Evolutionary conservation across 352 stramenopile species (phyloP).

Genomic region (Pythium utonaiense): DNA sequence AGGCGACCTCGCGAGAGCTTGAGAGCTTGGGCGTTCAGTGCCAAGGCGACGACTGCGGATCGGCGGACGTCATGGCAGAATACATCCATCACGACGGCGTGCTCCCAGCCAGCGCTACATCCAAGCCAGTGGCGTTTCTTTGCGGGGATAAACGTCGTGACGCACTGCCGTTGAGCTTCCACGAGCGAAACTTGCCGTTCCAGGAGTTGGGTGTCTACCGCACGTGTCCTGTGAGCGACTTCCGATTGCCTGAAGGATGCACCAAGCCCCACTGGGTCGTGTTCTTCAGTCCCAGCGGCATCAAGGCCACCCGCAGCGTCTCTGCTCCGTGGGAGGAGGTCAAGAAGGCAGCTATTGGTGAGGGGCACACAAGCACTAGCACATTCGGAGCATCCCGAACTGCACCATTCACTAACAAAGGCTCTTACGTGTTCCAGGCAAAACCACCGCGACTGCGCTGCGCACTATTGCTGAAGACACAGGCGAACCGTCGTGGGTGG

Average conservation of each 20-base stretch:
- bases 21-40: conserved; percentile 47
- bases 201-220: conserved; percentile 69
- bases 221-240: conserved; percentile 42
- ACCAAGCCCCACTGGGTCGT: conserved; percentile 56
- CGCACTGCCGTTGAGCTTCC: conserved; percentile 62
- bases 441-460: conserved; percentile 61
- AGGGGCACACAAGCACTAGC: too few species aligned
- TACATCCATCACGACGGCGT: conserved; percentile 39
- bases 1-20: conserved; percentile 61
- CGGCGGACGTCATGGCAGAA: conserved; percentile 51
- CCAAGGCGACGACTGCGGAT: conserved; percentile 64
- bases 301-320: conserved; percentile 50
- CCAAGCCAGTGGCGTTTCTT: conserved; percentile 67
- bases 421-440: conserved; percentile 31
- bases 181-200: conserved; percentile 33
- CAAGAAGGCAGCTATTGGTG: conserved; percentile 75
- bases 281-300: conserved; percentile 80
- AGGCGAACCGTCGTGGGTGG: conserved; percentile 36
- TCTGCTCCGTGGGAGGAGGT: conserved; percentile 47
- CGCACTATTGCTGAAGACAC: conserved; percentile 39
- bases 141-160: conserved; percentile 73
- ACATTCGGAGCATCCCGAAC: too few species aligned
- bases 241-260: conserved; percentile 38
- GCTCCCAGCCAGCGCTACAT: conserved; percentile 30
- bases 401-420: neutral